Evolutionary conservation across 2,329 filamentous ascomycete species (phyloP), one percentile per base, ranked within the genome.

Genomic region (Ciborinia camelliae): DNA sequence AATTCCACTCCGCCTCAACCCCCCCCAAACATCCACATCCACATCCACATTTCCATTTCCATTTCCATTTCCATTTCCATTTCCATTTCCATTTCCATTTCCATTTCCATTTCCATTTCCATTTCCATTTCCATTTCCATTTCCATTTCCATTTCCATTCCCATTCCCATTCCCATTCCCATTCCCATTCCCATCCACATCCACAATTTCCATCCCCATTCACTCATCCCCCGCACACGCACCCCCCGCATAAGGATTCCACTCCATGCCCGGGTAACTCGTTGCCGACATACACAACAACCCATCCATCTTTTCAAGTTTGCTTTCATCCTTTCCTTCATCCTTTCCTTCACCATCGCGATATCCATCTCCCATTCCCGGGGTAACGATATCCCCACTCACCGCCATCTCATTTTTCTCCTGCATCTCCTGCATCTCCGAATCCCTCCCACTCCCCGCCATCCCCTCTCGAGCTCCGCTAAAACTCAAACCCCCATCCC

Each of bases 221-320:
- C 26, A 43, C n/a, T 35, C 20, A 30, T 43, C 35, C 4, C 9
- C 26, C 35, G 5, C 2, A 15, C 23, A 57, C n/a, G n/a, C n/a
- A n/a, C 28, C 23, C 2, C 28, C n/a, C 20, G 20, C 41, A 35
- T 62, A 65, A 26, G 63, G 63, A 41, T 65, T 62, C 63, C 88
- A 90, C 74, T 90, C 87, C 76, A 89, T 86, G 0, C 88, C 88
- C 0, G 88, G 88, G 74, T 90, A 90, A 72, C 83, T 86, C 15
- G 86, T 87, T 8, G 86, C 87, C 55, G 80, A 82, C 88, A 90
- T 90, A 65, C 81, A 78, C 15, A 83, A 59, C n/a, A 83, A 59
- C n/a, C 15, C 20, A 1, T 47, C n/a, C 14, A 81, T 55, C 65
- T 62, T 23, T 66, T 64, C 41, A 78, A 74, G 18, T 80, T 79